These are phyloP conservation scores for Coemansia sp. DNA, from an alignment of 192 early-diverging fungal genomes.

Conservation along the genomic window DNA sequence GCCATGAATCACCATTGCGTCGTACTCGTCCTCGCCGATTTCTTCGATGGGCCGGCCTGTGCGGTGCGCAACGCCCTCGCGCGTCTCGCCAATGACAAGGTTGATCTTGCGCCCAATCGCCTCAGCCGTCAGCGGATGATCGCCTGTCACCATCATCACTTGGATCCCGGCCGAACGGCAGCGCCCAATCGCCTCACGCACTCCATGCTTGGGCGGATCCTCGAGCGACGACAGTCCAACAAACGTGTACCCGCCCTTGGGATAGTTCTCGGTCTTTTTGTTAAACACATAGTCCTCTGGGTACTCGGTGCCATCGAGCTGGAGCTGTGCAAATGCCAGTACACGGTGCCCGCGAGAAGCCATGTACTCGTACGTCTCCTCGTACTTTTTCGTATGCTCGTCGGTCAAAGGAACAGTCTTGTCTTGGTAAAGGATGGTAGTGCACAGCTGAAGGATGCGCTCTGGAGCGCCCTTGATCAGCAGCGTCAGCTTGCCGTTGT, in stretches of 20 bases:
- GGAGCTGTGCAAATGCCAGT: constrained; percentile 86
- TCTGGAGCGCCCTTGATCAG: constrained; percentile 97
- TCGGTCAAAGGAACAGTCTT: constrained; percentile 65
- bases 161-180: constrained; percentile 92
- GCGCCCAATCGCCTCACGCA: constrained; percentile 95
- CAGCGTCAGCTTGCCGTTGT: constrained; percentile 60
- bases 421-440: constrained; percentile 67
- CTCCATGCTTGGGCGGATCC: constrained; percentile 97
- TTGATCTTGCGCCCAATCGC: constrained; percentile 97
- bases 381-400: constrained; percentile 66
- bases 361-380: constrained; percentile 86
- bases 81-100: constrained; percentile 88
- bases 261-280: constrained; percentile 62
- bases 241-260: constrained; percentile 64
- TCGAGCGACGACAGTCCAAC: constrained; percentile 90
- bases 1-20: constrained; percentile 92
- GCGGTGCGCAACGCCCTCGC: constrained; percentile 72
- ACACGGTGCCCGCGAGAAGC: constrained; percentile 92
- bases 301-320: constrained; percentile 68
- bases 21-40: constrained; percentile 79
- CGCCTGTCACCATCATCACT: constrained; percentile 99
- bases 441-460: constrained; percentile 83
- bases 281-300: constrained; percentile 76
- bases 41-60: constrained; percentile 62
- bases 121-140: constrained; percentile 94